Evolutionary conservation across 805 yeast species (phyloP).

Genomic region (Hanseniaspora taiwanica): DNA sequence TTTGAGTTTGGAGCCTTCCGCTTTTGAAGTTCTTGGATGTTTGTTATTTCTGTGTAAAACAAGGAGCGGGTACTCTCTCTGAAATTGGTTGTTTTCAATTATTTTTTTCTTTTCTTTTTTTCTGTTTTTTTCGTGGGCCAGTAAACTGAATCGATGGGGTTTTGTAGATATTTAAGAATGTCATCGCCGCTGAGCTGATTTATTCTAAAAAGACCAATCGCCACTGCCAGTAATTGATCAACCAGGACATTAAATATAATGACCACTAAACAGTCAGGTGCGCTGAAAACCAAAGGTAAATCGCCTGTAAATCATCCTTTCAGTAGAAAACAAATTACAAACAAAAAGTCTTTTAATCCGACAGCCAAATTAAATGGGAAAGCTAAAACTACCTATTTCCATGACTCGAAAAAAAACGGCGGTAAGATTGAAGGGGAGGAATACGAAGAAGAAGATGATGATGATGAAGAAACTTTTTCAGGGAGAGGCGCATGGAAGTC

Average conservation of each 20-base stretch:
- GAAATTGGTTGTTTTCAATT: background rate
- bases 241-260: no score
- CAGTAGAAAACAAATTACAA: background rate
- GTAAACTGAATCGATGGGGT: background rate
- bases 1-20: no score
- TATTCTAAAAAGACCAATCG: no score
- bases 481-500: constrained; percentile 10
- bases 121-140: background rate
- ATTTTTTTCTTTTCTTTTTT: background rate
- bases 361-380: background rate
- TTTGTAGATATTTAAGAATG: background rate
- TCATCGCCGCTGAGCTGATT: no score
- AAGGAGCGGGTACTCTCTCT: background rate
- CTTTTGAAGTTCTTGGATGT: no score
- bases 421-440: constrained; percentile 12
- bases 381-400: no score
- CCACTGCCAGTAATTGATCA: no score
- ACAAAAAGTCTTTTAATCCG: background rate
- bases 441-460: constrained; percentile 21
- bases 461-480: constrained; percentile 10
- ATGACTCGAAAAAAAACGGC: no score
- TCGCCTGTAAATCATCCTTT: background rate
- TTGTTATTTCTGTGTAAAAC: no score
- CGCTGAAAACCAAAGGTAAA: background rate
- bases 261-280: no score